Evolutionary conservation across 1,284 basidiomycete genomes (phyloP), one percentile per base, ranked within the genome.

Genomic region (Peniophora sp.): DNA sequence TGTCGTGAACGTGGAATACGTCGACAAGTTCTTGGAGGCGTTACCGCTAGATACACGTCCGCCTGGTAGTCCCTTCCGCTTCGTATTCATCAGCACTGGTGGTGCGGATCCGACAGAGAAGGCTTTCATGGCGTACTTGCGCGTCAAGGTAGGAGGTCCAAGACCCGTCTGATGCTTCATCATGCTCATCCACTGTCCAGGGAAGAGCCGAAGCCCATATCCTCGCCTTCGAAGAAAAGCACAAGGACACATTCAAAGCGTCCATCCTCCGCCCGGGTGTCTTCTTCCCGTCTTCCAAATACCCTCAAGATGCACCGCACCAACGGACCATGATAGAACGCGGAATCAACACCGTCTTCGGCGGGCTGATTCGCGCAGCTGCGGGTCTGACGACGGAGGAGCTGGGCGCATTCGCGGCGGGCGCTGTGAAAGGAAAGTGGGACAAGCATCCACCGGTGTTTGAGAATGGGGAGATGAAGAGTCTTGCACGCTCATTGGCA

Each of bases 21-120:
- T 66, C 23, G 56, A 69, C 51, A 54, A 60, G 12, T 60, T 64
- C 22, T 55, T 65, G 11, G 55, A 57, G 15, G 67, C 68, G 12
- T 45, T 70, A 18, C 58, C 62, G 52, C 59, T 61, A 2, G 64
- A 57, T 8, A 32, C 5, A 6, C 27, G 27, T 12, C 62, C 62
- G 5, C 60, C 60, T 2, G 65, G 61, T 10, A 34, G 49, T 6
- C 61, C 61, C 9, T 65, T 66, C 57, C 53, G 62, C 17, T 62
- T 68, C 47, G 59, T 66, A 9, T 68, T 57, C 51, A 39, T 67
- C 48, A 67, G 65, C 47, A 64, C 64, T n/a, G 59, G 62, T 49
- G 32, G 41, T 8, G 61, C 66, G 11, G 64, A 66, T 39, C 57
- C 61, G 12, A 57, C 58, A 15, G 62, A 57, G 39, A 62, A 60